Conservation (phyloP, 1,139 yeast genomes). For the Wickerhamomyces sp. region DNA sequence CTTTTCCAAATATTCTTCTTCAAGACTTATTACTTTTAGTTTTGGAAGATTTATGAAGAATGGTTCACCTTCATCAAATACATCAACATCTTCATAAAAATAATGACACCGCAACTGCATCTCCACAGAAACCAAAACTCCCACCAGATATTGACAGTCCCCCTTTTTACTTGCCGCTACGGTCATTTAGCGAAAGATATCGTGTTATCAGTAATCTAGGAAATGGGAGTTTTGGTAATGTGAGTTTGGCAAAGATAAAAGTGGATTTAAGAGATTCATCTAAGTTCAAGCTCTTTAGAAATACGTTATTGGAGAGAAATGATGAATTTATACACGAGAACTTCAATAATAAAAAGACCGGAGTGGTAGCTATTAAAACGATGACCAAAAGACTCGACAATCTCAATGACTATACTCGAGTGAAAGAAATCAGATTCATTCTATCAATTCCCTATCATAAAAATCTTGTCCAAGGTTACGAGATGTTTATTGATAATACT, state of each 20-base stretch:
- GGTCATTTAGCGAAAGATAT: slow-evolving; percentile 41
- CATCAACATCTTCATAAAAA: slow-evolving; percentile 4
- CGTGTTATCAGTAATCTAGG: slow-evolving; percentile 54
- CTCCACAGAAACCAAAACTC: slow-evolving; percentile 5
- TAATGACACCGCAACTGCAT: slow-evolving; percentile 3
- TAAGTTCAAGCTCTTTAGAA: slow-evolving; percentile 21
- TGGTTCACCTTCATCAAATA: slow-evolving; percentile 4
- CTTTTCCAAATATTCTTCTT: slow-evolving; percentile 9
- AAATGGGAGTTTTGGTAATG: slow-evolving; percentile 76
- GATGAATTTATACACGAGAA: slow-evolving; percentile 25
- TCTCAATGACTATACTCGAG: slow-evolving; percentile 52
- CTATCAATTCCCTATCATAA: slow-evolving; percentile 66
- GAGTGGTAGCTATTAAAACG: slow-evolving; percentile 79
- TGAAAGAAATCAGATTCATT: slow-evolving; percentile 75
- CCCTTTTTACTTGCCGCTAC: slow-evolving; percentile 38
- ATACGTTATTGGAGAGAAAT: slow-evolving; percentile 42
- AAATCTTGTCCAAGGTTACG: slow-evolving; percentile 67
- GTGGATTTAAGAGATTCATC: slow-evolving; percentile 19
- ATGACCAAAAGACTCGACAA: slow-evolving; percentile 52
- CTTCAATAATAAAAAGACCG: slow-evolving; percentile 28
- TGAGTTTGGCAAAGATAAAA: slow-evolving; percentile 51
- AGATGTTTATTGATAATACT: slow-evolving; percentile 65
- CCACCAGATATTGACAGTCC: slow-evolving; percentile 34
- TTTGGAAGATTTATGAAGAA: neutral
- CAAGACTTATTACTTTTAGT: slow-evolving; percentile 6